These are phyloP conservation scores for Podospora conica DNA, from an alignment of 495 filamentous ascomycete genomes.

Conservation along the genomic window DNA sequence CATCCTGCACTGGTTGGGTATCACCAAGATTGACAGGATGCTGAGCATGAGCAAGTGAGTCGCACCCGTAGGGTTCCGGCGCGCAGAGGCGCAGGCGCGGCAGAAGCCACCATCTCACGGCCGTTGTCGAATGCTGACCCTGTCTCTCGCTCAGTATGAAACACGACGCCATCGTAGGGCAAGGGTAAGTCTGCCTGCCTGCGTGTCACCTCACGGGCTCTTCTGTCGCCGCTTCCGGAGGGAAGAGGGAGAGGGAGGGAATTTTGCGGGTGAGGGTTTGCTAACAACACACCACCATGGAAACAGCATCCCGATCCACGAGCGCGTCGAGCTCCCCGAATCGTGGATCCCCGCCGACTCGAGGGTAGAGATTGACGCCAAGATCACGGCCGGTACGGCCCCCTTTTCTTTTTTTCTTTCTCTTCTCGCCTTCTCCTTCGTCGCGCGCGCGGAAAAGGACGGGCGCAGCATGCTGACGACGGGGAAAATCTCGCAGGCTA, in stretches of 20 bases:
- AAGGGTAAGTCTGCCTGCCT: conserved; percentile 52
- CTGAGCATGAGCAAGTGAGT: conserved; percentile 94
- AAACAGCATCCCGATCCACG: conserved; percentile 73
- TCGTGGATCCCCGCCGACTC: conserved; percentile 92
- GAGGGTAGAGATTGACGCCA: conserved; percentile 96
- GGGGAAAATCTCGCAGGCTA: conserved; percentile 41
- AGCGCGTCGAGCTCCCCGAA: conserved; percentile 90
- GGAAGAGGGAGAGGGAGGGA: neutral
- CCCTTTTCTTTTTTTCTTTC: conserved; percentile 3
- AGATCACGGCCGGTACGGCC: conserved; percentile 89
- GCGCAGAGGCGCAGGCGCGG: neutral
- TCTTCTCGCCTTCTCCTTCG: conserved; percentile 7
- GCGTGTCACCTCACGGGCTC: conserved; percentile 5
- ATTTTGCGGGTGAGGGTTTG: neutral
- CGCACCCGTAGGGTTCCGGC: neutral
- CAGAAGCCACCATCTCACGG: neutral
- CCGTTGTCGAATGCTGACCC: conserved; percentile 15
- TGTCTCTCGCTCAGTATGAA: conserved; percentile 66
- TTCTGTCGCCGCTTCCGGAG: conserved; percentile 5
- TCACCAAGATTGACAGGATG: conserved; percentile 98
- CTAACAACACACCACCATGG: neutral
- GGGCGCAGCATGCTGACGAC: conserved; percentile 5
- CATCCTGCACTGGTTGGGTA: conserved; percentile 96
- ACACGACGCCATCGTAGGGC: conserved; percentile 93
- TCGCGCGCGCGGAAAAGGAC: neutral